phyloP scores from a whole-genome alignment of 371 early-diverging fungal genomes.

The Fennellomyces sp. region DNA sequence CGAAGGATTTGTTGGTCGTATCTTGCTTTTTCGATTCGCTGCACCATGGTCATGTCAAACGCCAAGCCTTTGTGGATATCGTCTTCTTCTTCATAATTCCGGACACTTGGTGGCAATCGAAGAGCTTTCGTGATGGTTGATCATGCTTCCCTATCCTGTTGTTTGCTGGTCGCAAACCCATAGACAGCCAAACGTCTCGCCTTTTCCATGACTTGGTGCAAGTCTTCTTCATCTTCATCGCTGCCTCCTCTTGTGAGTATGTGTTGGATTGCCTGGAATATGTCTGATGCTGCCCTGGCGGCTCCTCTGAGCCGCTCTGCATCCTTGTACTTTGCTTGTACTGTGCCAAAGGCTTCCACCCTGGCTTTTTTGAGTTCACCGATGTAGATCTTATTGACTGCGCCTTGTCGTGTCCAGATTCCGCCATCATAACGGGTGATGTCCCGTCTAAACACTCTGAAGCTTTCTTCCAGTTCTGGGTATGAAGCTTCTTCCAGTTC shows the following conservation, averaged over 20 bases:
- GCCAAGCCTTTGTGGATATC: not conserved
- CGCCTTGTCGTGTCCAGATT: conserved; percentile 2
- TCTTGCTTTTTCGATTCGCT: conserved; percentile 1
- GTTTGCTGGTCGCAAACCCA: conserved; percentile 12
- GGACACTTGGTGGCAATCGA: conserved; percentile 6
- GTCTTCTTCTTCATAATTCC: not conserved
- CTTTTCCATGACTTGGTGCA: conserved; percentile 4
- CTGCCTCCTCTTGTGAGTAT: not conserved
- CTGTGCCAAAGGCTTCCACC: not conserved
- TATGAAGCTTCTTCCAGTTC: not conserved
- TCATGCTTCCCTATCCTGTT: conserved; percentile 1
- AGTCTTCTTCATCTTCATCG: conserved; percentile 1
- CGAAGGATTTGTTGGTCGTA: not conserved
- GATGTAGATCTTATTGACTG: conserved; percentile 7
- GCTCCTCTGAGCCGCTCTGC: conserved; percentile 1
- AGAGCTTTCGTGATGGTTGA: conserved; percentile 6
- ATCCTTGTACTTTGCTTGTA: conserved; percentile 6
- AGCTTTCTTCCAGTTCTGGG: not conserved
- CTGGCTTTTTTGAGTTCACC: not conserved
- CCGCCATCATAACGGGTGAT: not conserved
- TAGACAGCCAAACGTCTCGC: conserved; percentile 8
- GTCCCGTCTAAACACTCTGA: conserved; percentile 1
- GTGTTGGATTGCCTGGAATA: conserved; percentile 7
- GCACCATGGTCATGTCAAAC: not conserved
- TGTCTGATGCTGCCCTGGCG: conserved; percentile 11